Conservation (phyloP, 2,329 filamentous ascomycete genomes). For the Microcera coccophila region DNA sequence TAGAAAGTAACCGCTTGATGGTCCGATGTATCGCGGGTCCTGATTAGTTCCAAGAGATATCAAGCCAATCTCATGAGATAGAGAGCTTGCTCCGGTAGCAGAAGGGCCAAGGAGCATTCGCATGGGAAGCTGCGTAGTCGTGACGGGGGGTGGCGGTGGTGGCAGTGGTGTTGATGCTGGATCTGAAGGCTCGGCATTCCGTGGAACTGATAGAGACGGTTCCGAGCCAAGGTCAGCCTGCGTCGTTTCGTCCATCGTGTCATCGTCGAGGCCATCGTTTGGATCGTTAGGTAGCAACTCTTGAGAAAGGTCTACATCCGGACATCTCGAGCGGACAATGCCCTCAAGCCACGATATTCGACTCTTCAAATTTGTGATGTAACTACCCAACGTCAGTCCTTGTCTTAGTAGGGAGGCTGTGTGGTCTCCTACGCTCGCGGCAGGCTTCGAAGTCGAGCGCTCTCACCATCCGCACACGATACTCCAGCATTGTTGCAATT, state of each 20-base stretch:
- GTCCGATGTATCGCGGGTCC: slow-evolving; percentile 51
- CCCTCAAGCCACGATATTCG: slow-evolving; percentile 46
- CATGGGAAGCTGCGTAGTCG: slow-evolving; percentile 9
- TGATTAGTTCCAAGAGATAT: slow-evolving; percentile 46
- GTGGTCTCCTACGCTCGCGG: slow-evolving; percentile 36
- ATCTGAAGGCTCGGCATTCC: too few species aligned
- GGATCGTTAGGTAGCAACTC: too few species aligned
- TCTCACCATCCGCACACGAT: slow-evolving; percentile 43
- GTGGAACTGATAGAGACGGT: too few species aligned
- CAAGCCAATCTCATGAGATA: slow-evolving; percentile 51
- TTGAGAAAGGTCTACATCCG: slow-evolving; percentile 38
- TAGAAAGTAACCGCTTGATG: slow-evolving; percentile 53
- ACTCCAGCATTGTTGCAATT: slow-evolving; percentile 42
- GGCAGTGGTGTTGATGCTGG: too few species aligned
- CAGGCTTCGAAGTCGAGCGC: slow-evolving; percentile 35
- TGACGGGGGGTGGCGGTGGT: too few species aligned
- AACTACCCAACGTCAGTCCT: slow-evolving; percentile 11
- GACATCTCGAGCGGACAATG: slow-evolving; percentile 39
- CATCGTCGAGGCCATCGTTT: slow-evolving; percentile 6
- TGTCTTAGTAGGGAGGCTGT: neutral
- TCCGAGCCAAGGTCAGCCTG: too few species aligned
- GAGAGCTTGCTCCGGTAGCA: slow-evolving; percentile 17
- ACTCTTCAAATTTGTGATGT: slow-evolving; percentile 36
- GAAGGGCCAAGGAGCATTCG: slow-evolving; percentile 11
- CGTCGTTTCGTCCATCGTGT: too few species aligned